A percentile compares a stretch with the other conserved stretches of the same genome.
phyloP scores from a whole-genome alignment of 1,284 basidiomycete genomes.

The Schizophyllum amplum region DNA sequence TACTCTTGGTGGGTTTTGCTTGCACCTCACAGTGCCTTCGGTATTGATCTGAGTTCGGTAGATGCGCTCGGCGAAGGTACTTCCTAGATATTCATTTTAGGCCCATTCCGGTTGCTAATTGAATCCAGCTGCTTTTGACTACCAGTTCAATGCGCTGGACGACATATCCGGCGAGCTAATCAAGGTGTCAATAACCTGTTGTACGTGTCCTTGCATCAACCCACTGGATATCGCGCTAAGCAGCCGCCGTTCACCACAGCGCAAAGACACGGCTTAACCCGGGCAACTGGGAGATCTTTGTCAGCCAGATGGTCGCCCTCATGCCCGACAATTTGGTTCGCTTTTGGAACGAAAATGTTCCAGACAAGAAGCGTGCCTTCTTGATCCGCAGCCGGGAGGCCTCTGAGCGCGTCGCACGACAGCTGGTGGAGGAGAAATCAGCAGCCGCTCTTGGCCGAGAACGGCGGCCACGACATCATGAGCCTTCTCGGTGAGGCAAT shows the following conservation, averaged over 20 bases:
- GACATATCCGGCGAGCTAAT: conserved; percentile 12
- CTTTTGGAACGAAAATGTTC: too few species aligned
- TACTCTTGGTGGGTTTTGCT: neutral
- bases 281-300: too few species aligned
- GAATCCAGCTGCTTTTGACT: conserved; percentile 16
- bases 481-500: conserved; percentile 13
- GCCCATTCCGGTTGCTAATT: neutral
- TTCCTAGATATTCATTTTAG: too few species aligned
- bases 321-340: too few species aligned
- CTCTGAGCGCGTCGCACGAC: neutral
- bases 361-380: too few species aligned
- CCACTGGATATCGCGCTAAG: too few species aligned
- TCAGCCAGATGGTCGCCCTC: too few species aligned
- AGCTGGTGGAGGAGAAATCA: conserved; percentile 15
- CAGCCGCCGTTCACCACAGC: too few species aligned
- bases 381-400: too few species aligned
- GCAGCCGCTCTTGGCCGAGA: conserved; percentile 14
- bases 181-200: conserved; percentile 11
- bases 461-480: conserved; percentile 16
- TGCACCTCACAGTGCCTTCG: neutral
- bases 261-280: too few species aligned
- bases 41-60: neutral
- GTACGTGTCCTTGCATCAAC: conserved; percentile 3
- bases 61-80: conserved; percentile 17
- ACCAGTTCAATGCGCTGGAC: conserved; percentile 16